A percentile compares a stretch with the other conserved stretches of the same genome.
Conservation (phyloP, 1,284 basidiomycete species). For the Ganoderma multipileum region DNA sequence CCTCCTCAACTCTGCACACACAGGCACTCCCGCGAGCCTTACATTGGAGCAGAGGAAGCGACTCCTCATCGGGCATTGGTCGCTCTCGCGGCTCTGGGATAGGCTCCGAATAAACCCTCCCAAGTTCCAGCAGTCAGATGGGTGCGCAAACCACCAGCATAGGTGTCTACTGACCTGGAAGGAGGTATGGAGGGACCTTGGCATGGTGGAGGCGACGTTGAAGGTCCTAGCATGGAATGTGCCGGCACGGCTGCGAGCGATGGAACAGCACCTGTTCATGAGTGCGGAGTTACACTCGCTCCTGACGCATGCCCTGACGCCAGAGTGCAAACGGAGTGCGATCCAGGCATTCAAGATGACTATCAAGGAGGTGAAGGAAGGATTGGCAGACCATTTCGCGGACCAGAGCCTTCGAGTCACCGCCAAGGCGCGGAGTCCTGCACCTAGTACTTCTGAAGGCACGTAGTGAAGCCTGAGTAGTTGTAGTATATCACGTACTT, state of each 20-base stretch:
- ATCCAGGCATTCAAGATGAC: conserved; percentile 39
- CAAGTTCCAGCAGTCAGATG: conserved; percentile 35
- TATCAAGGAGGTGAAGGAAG: conserved; percentile 35
- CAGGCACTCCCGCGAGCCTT: conserved; percentile 28
- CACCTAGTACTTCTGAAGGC: not conserved
- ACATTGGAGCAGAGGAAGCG: conserved; percentile 34
- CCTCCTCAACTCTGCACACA: not conserved
- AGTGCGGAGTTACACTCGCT: conserved; percentile 29
- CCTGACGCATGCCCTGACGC: conserved; percentile 33
- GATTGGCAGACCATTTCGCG: conserved; percentile 37
- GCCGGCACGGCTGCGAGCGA: conserved; percentile 36
- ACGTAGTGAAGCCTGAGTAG: not conserved
- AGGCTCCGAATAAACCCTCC: conserved; percentile 33
- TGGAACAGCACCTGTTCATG: conserved; percentile 34
- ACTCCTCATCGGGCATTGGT: conserved; percentile 40
- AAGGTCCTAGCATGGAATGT: conserved; percentile 34
- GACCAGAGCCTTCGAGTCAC: conserved; percentile 27
- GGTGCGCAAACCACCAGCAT: conserved; percentile 42
- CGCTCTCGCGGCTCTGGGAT: conserved; percentile 40
- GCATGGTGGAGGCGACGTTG: conserved; percentile 27
- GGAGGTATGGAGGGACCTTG: conserved; percentile 35
- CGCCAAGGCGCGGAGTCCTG: not conserved
- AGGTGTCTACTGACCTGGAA: conserved; percentile 37
- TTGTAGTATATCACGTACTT: not conserved
- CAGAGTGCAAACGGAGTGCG: conserved; percentile 42